phyloP scores from a whole-genome alignment of 1,284 basidiomycete genomes.

The Tilletia setariae region DNA sequence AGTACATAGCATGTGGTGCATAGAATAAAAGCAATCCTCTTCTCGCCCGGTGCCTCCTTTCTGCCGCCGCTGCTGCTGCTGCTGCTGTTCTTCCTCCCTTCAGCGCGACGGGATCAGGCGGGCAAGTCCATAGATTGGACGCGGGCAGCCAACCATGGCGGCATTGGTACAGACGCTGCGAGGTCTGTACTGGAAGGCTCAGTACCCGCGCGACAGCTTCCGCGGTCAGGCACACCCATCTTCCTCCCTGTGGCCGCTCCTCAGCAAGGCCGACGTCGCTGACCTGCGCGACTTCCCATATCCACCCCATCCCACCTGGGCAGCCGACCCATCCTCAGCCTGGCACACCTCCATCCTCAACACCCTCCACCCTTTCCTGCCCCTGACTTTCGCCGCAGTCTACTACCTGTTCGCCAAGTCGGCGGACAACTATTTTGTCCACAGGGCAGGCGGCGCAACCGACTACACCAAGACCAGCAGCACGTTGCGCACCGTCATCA shows the following conservation, averaged over 20 bases:
- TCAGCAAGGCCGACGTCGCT: background rate
- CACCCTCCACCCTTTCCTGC: constrained; percentile 28
- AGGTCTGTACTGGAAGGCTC: constrained; percentile 4
- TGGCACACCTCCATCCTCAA: constrained; percentile 1
- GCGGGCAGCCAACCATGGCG: too few relatives aligned
- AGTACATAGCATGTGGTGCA: too few relatives aligned
- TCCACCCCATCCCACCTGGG: constrained; percentile 13
- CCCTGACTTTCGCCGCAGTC: constrained; percentile 34
- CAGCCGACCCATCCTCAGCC: background rate
- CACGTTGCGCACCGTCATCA: constrained; percentile 28
- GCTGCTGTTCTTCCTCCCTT: too few relatives aligned
- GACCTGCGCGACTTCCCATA: constrained; percentile 11
- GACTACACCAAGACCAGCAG: constrained; percentile 32
- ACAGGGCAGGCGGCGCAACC: constrained; percentile 19
- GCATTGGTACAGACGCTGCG: background rate
- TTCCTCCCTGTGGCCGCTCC: background rate
- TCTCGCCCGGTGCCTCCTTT: too few relatives aligned
- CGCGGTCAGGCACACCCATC: background rate
- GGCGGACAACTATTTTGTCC: constrained; percentile 29
- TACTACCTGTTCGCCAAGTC: constrained; percentile 41
- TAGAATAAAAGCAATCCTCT: too few relatives aligned
- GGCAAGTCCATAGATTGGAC: too few relatives aligned
- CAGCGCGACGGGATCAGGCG: too few relatives aligned
- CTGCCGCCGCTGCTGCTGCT: too few relatives aligned
- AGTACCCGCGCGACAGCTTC: background rate